Base-by-base conservation (phyloP, 2,329 filamentous ascomycete species). In the Colletotrichum echinochloae region DNA sequence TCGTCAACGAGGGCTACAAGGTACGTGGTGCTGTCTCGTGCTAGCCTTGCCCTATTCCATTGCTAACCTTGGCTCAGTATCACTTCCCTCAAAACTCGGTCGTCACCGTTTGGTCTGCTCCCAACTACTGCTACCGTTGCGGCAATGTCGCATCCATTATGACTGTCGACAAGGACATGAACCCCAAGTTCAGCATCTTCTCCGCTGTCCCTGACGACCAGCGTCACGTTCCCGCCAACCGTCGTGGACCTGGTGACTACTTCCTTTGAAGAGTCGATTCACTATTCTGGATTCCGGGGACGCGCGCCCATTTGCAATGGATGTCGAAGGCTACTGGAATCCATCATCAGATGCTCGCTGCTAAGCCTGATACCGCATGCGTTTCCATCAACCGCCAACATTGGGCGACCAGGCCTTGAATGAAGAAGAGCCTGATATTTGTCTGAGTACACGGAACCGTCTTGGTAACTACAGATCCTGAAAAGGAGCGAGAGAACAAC, bases 1-100 rank as follows among this genome's bases (percentile, higher is more conserved):
- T 99, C 2, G 98, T 97, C 76, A 97, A 99, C 77, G 96, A 99
- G 83, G 96, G 96, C 5, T 99, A 97, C 82, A 97, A 99, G 87
- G 93, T 97, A 77, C 73, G 81, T 74, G 7, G 12, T 26, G 6
- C 8, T 41, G 26, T 3, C 44, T 5, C 9, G 41, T 54, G 26
- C 14, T 30, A 20, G 7, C 49, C 23, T 46, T 51, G 51, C 35
- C 48, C 35, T 1, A 65, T 18, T 68, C 65, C 72, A 23, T 83
- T 20, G 52, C 65, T 70, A 75, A 65, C 83, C 72, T 3, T 35
- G 39, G 8, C 61, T 41, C 66, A 94, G 89, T 98, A 97, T 80
- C 95, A 98, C 79, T 98, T 98, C 82, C 88, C 92, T 64, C 93
- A 97, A 80, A 95, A 96, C 83, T 97, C 97, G 16, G 95, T 98